Base-by-base conservation (phyloP, 768 basidiomycete genomes). In the Lentinula guzmanii region DNA sequence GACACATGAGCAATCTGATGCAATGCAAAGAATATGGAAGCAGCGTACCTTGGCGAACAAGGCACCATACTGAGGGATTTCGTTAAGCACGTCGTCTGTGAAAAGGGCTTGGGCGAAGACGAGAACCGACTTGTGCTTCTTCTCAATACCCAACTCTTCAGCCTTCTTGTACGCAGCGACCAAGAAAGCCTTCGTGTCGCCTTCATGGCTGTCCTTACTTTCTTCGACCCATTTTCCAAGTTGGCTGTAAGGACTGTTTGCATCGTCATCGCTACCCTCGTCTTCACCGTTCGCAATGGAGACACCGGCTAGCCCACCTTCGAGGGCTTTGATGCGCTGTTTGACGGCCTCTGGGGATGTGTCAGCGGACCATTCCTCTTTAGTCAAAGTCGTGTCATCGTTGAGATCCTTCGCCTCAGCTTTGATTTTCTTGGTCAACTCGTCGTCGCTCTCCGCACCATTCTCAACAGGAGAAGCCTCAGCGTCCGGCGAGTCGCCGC, bases 321-420 rank as follows among this genome's bases (percentile, higher is more conserved):
- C 87, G 21, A 95, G 78, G 8, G 85, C 84, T 66, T 86, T 86
- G 69, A 91, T 78, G 46, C 95, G 91, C 33, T 88, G 84, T 65
- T 89, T 87, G 63, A 97, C 91, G 21, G 93, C 94, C 68, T 92
- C 93, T 5, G 89, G 83, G 2, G 91, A 93, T 1, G 92, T 94
- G 69, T 96, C 93, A n/a, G 85, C 90, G 57, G 90, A 89, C 95
- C 95, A 97, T 60, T 89, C 92, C 52, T 94, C 90, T 18, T 85
- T 82, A 9, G 76, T 79, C 55, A 89, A 74, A 3, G 79, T 71
- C 21, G 87, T 76, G 0, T 91, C 83, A 2, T 78, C 73, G 60
- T 86, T 86, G 67, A 95, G 77, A 51, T 86, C 86, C 5, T 87
- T 89, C 41, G 92, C 93, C 67, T 95, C 92, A 9, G 91, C 89